These are phyloP conservation scores for Alternaria incomplexa DNA, from an alignment of 2,329 filamentous ascomycete genomes.

Conservation along the genomic window DNA sequence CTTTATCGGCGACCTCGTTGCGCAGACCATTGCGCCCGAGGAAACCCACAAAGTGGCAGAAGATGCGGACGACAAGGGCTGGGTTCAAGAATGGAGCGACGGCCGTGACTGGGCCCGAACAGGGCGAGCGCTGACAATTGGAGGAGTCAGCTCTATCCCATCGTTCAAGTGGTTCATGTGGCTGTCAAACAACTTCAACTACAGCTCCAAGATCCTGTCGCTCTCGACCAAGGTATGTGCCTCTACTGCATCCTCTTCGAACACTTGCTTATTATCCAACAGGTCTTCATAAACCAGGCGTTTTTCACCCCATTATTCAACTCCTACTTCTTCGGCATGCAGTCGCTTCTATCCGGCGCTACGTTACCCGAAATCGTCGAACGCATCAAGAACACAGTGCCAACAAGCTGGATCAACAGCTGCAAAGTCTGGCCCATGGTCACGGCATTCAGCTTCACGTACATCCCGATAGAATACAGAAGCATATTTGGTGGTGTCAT, in stretches of 20 bases:
- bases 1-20: slow-evolving; percentile 76
- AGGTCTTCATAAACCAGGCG: slow-evolving; percentile 77
- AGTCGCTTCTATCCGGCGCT: slow-evolving; percentile 63
- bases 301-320: slow-evolving; percentile 74
- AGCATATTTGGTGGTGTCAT: slow-evolving; percentile 78
- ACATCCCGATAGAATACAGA: slow-evolving; percentile 77
- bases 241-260: neutral
- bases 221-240: slow-evolving; percentile 67
- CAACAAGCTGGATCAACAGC: slow-evolving; percentile 76
- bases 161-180: slow-evolving; percentile 85
- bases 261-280: neutral
- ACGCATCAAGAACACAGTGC: slow-evolving; percentile 76
- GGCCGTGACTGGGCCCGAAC: slow-evolving; percentile 63
- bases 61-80: slow-evolving; percentile 34
- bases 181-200: slow-evolving; percentile 84
- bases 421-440: slow-evolving; percentile 89
- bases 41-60: neutral
- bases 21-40: slow-evolving; percentile 66
- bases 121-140: slow-evolving; percentile 74
- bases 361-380: slow-evolving; percentile 68
- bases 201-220: slow-evolving; percentile 72
- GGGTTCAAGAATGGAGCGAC: slow-evolving; percentile 51
- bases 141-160: slow-evolving; percentile 75
- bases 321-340: slow-evolving; percentile 61
- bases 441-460: slow-evolving; percentile 86